A percentile compares a stretch with the other conserved stretches of the same genome.
These are phyloP conservation scores for Erodium trifolium DNA, from an alignment of 441 rosid genomes.

Conservation along the genomic window DNA sequence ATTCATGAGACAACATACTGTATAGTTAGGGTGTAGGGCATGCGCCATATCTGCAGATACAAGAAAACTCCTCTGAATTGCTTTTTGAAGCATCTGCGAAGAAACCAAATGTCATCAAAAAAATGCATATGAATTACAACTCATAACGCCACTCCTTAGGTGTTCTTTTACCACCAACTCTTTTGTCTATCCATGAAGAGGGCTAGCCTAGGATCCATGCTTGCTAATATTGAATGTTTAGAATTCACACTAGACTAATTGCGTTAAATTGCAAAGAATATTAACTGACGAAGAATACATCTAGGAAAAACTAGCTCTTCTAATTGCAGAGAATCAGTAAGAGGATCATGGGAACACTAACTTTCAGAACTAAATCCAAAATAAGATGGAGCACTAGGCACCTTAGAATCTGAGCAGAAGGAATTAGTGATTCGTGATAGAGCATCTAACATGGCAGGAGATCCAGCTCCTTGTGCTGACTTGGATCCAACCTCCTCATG, in stretches of 20 bases:
- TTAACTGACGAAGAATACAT: neutral
- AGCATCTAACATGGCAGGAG: conserved; percentile 94
- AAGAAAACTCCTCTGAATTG: conserved; percentile 75
- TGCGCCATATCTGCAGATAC: conserved; percentile 99
- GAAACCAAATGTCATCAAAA: neutral
- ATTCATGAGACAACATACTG: conserved; percentile 30
- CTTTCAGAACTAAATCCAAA: no score
- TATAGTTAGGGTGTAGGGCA: conserved; percentile 91
- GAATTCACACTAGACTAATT: no score
- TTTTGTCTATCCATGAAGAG: no score
- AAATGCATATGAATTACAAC: neutral
- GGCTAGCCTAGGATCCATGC: no score
- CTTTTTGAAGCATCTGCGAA: conserved; percentile 69
- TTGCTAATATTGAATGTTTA: no score
- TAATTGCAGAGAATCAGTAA: no score
- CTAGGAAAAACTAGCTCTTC: no score
- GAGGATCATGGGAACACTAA: no score
- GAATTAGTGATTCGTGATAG: conserved; percentile 70
- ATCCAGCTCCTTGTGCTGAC: conserved; percentile 98
- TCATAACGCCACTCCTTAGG: neutral
- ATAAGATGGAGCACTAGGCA: neutral
- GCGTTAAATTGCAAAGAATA: neutral
- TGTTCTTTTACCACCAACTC: no score
- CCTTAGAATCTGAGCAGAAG: conserved; percentile 70
- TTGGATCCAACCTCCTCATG: conserved; percentile 94